A percentile compares a stretch with the other conserved stretches of the same genome.
phyloP scores from a whole-genome alignment of 192 early-diverging fungal genomes.

The Cetraspora pellucida region DNA sequence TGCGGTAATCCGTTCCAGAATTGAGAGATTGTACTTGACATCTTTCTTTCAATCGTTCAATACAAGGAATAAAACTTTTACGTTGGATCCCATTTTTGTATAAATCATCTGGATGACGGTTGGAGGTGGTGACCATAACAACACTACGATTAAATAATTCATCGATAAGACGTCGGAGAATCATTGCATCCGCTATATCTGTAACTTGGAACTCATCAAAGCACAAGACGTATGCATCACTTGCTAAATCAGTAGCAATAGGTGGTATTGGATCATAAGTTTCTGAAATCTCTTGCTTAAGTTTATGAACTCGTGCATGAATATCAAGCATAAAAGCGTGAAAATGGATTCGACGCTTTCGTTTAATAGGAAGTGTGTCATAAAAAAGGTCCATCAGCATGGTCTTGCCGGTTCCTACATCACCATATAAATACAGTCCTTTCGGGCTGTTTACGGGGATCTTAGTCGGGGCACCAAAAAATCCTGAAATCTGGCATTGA shows the following conservation, averaged over 20 bases:
- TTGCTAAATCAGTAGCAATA: slow-evolving; percentile 81
- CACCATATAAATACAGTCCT: slow-evolving; percentile 68
- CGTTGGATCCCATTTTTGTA: slow-evolving; percentile 98
- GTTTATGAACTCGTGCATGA: slow-evolving; percentile 71
- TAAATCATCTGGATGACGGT: slow-evolving; percentile 88
- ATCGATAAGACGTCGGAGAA: slow-evolving; percentile 76
- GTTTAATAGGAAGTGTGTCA: slow-evolving; percentile 65
- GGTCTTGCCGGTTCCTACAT: slow-evolving; percentile 92
- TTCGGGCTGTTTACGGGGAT: slow-evolving; percentile 43
- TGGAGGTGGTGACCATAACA: slow-evolving; percentile 90
- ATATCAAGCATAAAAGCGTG: slow-evolving; percentile 98
- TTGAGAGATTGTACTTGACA: slow-evolving; percentile 83
- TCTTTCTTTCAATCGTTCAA: slow-evolving; percentile 78
- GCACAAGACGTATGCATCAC: slow-evolving; percentile 84
- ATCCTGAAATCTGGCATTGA: slow-evolving; percentile 27
- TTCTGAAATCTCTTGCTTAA: slow-evolving; percentile 54
- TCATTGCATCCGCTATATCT: slow-evolving; percentile 97
- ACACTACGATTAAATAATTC: slow-evolving; percentile 84
- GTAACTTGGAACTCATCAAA: slow-evolving; percentile 99
- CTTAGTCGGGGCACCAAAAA: slow-evolving; percentile 37
- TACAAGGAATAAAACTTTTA: slow-evolving; percentile 88
- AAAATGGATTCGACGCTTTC: slow-evolving; percentile 92
- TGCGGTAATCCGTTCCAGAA: slow-evolving; percentile 93
- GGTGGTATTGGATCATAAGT: slow-evolving; percentile 67
- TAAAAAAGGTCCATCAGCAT: slow-evolving; percentile 97